Base-by-base conservation (phyloP, 306 rosid species). In the Pueraria montana region DNA sequence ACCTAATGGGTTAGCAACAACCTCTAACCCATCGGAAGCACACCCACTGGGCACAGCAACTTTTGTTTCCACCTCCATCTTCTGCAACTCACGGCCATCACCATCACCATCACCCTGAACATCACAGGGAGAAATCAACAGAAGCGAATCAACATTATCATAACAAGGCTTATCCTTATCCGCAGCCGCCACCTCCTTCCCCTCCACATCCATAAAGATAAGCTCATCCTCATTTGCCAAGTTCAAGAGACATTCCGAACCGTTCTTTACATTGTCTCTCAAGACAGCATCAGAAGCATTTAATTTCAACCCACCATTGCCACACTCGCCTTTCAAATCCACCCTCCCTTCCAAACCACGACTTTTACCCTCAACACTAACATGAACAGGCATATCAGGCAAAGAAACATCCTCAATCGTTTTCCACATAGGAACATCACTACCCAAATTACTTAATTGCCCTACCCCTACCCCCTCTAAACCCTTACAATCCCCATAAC, bases 381-480 rank as follows among this genome's bases (percentile, higher is more conserved):
- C 87, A 71, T 86, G 83, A 1, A 89, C 78, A 0, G 89, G 90
- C 91, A 87, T 74, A 67, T 83, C 88, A 10, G 94, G 94, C 8
- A 87, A 89, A 0, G 82, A 11, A 43, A 89, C 82, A 78, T 91
- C 94, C 87, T 91, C 95, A 40, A 86, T 86, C 1, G 88, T 81
- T 81, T 88, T 89, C 95, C 93, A 88, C 32, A 88, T 72, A 80
- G 92, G 90, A 23, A 76, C 62, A 23, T 88, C 93, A 38, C 86
- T 58, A 42, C 32, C 49, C 20, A 48, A 85, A 87, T 87, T 85
- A 43, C 2, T 2, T 8, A 88, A 86, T 5, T 84, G 58, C 67
- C 87, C 96, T 61, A 77, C 78, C 61, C 89, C 91, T 56, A 74
- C 65, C 52, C 80, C 91, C 72, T 63, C 92, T n/a, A 67, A 45